These are phyloP conservation scores for Cladosporium sp. DNA, from an alignment of 2,329 filamentous ascomycete genomes.

Conservation along the genomic window DNA sequence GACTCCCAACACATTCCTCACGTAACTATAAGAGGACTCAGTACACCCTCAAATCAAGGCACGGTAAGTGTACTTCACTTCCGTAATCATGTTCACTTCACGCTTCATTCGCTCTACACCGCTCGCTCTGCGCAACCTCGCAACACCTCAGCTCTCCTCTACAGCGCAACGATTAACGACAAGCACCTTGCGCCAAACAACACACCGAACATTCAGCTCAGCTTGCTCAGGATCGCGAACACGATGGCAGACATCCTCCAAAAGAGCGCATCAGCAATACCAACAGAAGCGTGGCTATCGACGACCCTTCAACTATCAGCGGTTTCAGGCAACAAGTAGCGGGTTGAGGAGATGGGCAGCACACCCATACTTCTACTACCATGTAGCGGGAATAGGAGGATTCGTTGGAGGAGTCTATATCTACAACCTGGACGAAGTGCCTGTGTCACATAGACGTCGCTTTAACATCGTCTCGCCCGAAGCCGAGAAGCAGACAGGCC, in stretches of 20 bases:
- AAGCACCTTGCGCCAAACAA: not conserved
- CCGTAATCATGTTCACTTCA: not conserved
- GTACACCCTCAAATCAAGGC: too few species aligned
- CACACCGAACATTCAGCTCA: slow-evolving; percentile 11
- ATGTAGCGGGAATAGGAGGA: slow-evolving; percentile 40
- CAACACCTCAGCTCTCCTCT: not conserved
- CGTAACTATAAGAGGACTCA: too few species aligned
- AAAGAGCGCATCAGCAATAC: slow-evolving; percentile 8
- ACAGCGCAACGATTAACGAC: not conserved
- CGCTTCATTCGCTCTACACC: slow-evolving; percentile 1
- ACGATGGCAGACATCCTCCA: slow-evolving; percentile 14
- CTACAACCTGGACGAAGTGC: slow-evolving; percentile 66
- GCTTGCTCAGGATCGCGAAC: slow-evolving; percentile 3
- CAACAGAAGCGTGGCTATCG: slow-evolving; percentile 20
- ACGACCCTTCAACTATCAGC: slow-evolving; percentile 30
- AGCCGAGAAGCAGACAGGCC: slow-evolving; percentile 51
- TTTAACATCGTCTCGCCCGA: slow-evolving; percentile 66
- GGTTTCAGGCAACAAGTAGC: slow-evolving; percentile 24
- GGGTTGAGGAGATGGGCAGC: slow-evolving; percentile 36
- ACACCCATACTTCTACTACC: slow-evolving; percentile 45
- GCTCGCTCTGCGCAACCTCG: not conserved
- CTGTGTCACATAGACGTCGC: slow-evolving; percentile 58
- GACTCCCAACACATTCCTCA: too few species aligned
- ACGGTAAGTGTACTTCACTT: not conserved
- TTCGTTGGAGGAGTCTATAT: slow-evolving; percentile 57